phyloP scores from a whole-genome alignment of 305 asterid genomes.

The Ilex paraguariensis region DNA sequence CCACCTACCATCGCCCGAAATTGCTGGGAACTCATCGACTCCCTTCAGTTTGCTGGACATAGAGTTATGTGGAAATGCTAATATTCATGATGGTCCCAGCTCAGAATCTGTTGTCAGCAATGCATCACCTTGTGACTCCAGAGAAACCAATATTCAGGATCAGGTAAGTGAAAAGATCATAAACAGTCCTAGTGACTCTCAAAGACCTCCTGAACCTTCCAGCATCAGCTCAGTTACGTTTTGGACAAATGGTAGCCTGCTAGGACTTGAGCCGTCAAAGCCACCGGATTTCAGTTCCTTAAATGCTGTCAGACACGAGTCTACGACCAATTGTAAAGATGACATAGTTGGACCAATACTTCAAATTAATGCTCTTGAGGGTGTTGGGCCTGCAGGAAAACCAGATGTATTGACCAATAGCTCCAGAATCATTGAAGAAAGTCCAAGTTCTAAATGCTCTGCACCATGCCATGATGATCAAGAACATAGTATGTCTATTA shows the following conservation, averaged over 20 bases:
- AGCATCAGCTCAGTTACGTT: constrained; percentile 43
- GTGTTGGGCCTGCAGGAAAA: constrained; percentile 27
- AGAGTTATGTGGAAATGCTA: constrained; percentile 13
- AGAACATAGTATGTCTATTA: constrained; percentile 34
- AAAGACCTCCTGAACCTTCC: constrained; percentile 47
- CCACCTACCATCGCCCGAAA: constrained; percentile 33
- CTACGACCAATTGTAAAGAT: constrained; percentile 22
- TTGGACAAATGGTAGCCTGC: constrained; percentile 97
- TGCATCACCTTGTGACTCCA: constrained; percentile 23
- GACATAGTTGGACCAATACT: constrained; percentile 18
- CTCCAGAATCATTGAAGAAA: constrained; percentile 24
- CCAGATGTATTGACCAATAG: constrained; percentile 25
- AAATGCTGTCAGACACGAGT: constrained; percentile 31
- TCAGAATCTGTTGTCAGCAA: constrained; percentile 29
- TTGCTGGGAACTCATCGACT: constrained; percentile 25
- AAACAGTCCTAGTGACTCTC: constrained; percentile 31
- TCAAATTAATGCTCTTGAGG: constrained; percentile 14
- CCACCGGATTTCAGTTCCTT: constrained; percentile 65
- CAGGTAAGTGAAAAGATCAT: constrained; percentile 23
- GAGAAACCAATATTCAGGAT: constrained; percentile 20
- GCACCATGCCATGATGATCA: constrained; percentile 32
- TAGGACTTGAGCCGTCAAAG: constrained; percentile 93
- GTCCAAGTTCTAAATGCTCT: constrained; percentile 19
- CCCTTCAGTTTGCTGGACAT: constrained; percentile 20
- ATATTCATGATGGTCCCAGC: constrained; percentile 16